These are phyloP conservation scores for Trichophyton simii DNA, from an alignment of 2,329 filamentous ascomycete species.

Conservation along the genomic window DNA sequence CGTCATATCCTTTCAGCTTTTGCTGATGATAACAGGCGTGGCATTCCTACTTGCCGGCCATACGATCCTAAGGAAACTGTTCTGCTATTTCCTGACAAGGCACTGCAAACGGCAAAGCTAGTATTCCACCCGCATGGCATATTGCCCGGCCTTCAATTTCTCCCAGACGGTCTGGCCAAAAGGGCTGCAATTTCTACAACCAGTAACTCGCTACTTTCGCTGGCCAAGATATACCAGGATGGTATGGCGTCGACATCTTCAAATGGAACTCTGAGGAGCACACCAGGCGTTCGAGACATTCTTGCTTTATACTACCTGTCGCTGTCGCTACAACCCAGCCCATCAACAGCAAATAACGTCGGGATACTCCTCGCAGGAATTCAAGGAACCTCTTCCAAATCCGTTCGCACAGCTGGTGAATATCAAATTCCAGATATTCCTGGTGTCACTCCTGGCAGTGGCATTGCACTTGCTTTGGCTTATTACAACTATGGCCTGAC, in stretches of 20 bases:
- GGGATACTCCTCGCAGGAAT: slow-evolving; percentile 93
- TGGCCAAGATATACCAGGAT: slow-evolving; percentile 97
- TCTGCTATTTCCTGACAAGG: slow-evolving; percentile 69
- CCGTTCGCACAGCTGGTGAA: slow-evolving; percentile 24
- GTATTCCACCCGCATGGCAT: slow-evolving; percentile 67
- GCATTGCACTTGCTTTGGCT: slow-evolving; percentile 71
- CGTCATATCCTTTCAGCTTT: slow-evolving; percentile 62
- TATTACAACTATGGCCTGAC: slow-evolving; percentile 93
- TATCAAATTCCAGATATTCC: slow-evolving; percentile 46
- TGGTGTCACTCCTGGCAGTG: slow-evolving; percentile 73
- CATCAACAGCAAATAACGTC: slow-evolving; percentile 95
- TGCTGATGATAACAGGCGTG: slow-evolving; percentile 32
- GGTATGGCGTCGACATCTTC: slow-evolving; percentile 65
- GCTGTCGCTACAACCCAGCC: slow-evolving; percentile 83
- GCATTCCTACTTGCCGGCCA: slow-evolving; percentile 24
- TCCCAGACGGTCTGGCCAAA: slow-evolving; percentile 57
- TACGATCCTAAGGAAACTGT: slow-evolving; percentile 46
- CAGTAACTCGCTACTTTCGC: slow-evolving; percentile 83
- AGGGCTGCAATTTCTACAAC: slow-evolving; percentile 81
- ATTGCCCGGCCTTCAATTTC: slow-evolving; percentile 64
- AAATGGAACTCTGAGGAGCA: slow-evolving; percentile 42
- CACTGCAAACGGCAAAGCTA: slow-evolving; percentile 66
- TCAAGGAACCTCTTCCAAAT: slow-evolving; percentile 51
- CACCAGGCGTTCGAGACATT: slow-evolving; percentile 78
- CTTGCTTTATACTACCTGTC: slow-evolving; percentile 91